Percentiles rank a stretch among this genome's conserved stretches.
Conservation (phyloP, 306 rosid species). For the Vigna hirtella region DNA sequence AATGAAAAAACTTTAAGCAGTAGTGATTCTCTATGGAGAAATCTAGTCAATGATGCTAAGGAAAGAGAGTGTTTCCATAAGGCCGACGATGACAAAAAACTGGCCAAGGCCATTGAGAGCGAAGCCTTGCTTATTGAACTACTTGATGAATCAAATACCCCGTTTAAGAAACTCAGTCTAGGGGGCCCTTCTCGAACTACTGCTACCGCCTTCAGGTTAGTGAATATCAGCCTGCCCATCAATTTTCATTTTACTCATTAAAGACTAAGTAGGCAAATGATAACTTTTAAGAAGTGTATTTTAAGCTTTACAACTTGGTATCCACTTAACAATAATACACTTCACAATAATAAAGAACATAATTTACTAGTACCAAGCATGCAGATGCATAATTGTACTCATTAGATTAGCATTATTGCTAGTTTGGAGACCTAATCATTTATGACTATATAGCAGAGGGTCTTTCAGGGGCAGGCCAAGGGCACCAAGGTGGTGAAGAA, state of each 20-base stretch:
- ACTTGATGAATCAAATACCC: slow-evolving; percentile 24
- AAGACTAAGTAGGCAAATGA: slow-evolving; percentile 2
- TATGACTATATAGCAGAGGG: slow-evolving; percentile 14
- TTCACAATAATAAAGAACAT: too few relatives aligned
- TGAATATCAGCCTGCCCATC: not conserved
- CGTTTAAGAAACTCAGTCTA: slow-evolving; percentile 34
- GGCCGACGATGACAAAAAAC: slow-evolving; percentile 54
- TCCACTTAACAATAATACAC: too few relatives aligned
- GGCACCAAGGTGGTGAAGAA: slow-evolving; percentile 36
- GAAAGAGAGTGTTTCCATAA: slow-evolving; percentile 49
- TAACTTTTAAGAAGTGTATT: not conserved
- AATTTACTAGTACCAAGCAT: not conserved
- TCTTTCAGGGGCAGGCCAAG: slow-evolving; percentile 38
- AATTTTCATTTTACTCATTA: not conserved
- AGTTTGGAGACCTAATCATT: slow-evolving; percentile 17
- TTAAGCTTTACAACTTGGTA: too few relatives aligned
- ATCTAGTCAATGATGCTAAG: slow-evolving; percentile 52
- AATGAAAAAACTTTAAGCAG: slow-evolving; percentile 45
- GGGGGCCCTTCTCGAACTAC: slow-evolving; percentile 1
- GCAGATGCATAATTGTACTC: not conserved
- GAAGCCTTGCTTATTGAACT: slow-evolving; percentile 39
- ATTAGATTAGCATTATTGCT: slow-evolving; percentile 7
- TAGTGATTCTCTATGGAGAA: slow-evolving; percentile 48
- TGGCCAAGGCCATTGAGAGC: slow-evolving; percentile 47
- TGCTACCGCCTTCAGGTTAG: slow-evolving; percentile 36